Percentiles rank a stretch among this genome's conserved stretches.
Conservation (phyloP, 179 eudicot genomes). For the Heliamphora pulchella region DNA sequence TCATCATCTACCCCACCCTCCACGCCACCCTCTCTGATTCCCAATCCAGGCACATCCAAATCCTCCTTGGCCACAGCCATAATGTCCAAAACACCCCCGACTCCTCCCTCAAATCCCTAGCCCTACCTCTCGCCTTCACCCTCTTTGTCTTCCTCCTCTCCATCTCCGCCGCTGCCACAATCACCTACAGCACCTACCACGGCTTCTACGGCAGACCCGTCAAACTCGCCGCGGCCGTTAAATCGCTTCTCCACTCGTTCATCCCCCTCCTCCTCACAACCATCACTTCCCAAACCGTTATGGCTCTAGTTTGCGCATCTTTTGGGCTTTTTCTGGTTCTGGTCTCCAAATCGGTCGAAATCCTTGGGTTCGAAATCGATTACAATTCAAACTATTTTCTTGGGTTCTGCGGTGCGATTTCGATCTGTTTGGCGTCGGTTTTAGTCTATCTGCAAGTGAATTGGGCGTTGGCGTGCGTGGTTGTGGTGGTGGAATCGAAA, state of each 20-base stretch:
- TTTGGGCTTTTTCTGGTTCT: conserved; percentile 20
- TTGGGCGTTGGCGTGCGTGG: conserved; percentile 44
- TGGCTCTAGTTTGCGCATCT: conserved; percentile 12
- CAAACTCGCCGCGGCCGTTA: conserved; percentile 34
- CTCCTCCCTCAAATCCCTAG: conserved; percentile 16
- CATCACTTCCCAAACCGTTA: conserved; percentile 19
- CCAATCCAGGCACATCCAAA: conserved; percentile 18
- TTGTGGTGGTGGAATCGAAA: conserved; percentile 57
- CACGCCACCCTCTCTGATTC: conserved; percentile 23
- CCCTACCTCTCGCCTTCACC: conserved; percentile 26
- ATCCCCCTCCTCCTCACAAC: conserved; percentile 39
- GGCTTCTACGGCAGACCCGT: conserved; percentile 75
- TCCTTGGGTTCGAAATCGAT: conserved; percentile 24
- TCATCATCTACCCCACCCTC: conserved; percentile 42
- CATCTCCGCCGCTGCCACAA: conserved; percentile 42
- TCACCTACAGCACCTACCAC: conserved; percentile 59
- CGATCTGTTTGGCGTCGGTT: conserved; percentile 15
- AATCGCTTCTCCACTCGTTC: conserved; percentile 32
- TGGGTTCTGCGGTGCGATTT: conserved; percentile 17
- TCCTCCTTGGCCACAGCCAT: conserved; percentile 22
- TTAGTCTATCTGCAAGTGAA: conserved; percentile 32
- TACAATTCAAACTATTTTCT: conserved; percentile 24
- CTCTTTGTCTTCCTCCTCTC: conserved; percentile 25
- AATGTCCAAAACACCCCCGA: not conserved
- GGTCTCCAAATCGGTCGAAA: conserved; percentile 17